Base-by-base conservation (phyloP, 1,284 basidiomycete genomes). In the Ganoderma resinaceum region DNA sequence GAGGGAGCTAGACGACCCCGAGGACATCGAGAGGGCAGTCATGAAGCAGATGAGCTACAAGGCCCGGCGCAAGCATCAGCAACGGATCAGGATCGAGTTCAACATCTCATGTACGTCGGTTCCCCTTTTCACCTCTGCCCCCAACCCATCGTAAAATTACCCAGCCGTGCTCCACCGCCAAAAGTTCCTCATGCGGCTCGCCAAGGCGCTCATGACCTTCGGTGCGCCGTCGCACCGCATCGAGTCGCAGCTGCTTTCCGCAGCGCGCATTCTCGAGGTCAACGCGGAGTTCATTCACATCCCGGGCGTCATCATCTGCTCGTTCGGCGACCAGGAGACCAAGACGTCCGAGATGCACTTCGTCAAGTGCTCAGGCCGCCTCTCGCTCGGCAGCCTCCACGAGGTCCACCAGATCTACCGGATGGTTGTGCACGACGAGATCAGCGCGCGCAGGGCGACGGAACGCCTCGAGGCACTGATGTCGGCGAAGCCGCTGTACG, bases 311-410 rank as follows among this genome's bases (percentile, higher is more conserved):
- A 92, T 95, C 69, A 93, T 96, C 70, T 92, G 91, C 70, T 92
- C 90, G 58, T 96, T 95, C 77, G 92, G 91, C 1, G 92, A 94
- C 76, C 88, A 87, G 73, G 92, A 93, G 76, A 87, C 91, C 37
- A 90, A 91, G 73, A 88, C 89, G 5, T 92, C 91, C 29, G 92
- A 95, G 79, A 94, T 92, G 31, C 92, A 95, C 77, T 94, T 95
- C 76, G 84, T 95, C 76, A 93, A 93, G 76, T 89, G 89, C 68
- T 80, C 83, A 46, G 90, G 92, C n/a, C 86, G 90, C 55, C 88
- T 95, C 55, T 87, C 91, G 49, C 87, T 95, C 7, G 93, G 93
- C 26, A 87, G 87, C 67, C 85, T 95, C 14, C 93, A 95, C 78
- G 86, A 89, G 66, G 89, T 94, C 0, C 94, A 95, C 77, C 75